These are phyloP conservation scores for Tetrapyrgos nigripes DNA, from an alignment of 1,284 basidiomycete genomes.

Conservation along the genomic window DNA sequence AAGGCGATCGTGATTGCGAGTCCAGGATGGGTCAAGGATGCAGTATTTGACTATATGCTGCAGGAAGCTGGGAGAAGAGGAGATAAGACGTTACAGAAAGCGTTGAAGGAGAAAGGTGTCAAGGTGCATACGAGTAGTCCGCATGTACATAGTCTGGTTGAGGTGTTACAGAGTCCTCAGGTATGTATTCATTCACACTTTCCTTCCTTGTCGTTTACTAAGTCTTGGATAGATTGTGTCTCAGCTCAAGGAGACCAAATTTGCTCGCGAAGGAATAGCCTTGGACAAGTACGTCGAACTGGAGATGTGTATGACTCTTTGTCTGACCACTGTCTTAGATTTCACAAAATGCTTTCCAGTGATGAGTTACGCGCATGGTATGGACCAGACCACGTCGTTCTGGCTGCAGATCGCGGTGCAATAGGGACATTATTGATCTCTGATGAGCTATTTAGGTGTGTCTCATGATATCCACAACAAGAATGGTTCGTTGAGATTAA, in stretches of 20 bases:
- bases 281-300: slow-evolving; percentile 73
- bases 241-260: slow-evolving; percentile 96
- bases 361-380: slow-evolving; percentile 99
- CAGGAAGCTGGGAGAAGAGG: slow-evolving; percentile 81
- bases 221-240: slow-evolving; percentile 56
- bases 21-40: slow-evolving; percentile 95
- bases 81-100: slow-evolving; percentile 84
- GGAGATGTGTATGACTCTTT: slow-evolving; percentile 1
- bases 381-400: slow-evolving; percentile 91
- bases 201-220: slow-evolving; percentile 1
- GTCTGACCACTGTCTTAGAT: slow-evolving; percentile 54
- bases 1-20: slow-evolving; percentile 95
- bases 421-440: slow-evolving; percentile 95
- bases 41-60: slow-evolving; percentile 87
- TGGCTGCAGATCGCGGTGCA: slow-evolving; percentile 93
- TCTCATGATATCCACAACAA: slow-evolving; percentile 7
- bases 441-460: slow-evolving; percentile 90
- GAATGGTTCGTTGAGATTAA: not conserved
- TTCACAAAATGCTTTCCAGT: slow-evolving; percentile 94
- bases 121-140: slow-evolving; percentile 93
- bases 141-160: slow-evolving; percentile 95
- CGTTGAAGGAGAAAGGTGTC: slow-evolving; percentile 83
- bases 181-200: slow-evolving; percentile 45
- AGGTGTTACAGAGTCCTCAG: slow-evolving; percentile 94
- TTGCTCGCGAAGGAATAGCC: slow-evolving; percentile 92